Evolutionary conservation across 768 basidiomycete genomes (phyloP).

Genomic region (Russula olivacea): DNA sequence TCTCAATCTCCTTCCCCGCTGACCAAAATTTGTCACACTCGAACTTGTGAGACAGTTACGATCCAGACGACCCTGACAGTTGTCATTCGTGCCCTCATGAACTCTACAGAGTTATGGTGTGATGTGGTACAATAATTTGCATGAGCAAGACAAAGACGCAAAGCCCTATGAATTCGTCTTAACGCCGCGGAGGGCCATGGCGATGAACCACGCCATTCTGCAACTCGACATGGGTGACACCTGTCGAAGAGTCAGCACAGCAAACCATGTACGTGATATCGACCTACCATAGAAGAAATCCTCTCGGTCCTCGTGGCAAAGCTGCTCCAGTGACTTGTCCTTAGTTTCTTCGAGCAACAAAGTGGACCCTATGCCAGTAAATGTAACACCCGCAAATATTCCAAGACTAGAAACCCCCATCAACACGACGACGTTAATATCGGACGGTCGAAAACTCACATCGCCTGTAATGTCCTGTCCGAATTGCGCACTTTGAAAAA

Average conservation of each 20-base stretch:
- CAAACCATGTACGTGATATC: neutral
- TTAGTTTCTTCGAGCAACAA: conserved; percentile 41
- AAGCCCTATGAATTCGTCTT: neutral
- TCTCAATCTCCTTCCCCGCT: neutral
- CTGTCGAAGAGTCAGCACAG: neutral
- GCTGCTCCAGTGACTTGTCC: conserved; percentile 30
- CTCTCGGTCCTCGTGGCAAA: conserved; percentile 34
- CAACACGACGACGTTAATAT: too few species aligned
- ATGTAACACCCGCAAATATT: conserved; percentile 42
- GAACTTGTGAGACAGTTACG: too few species aligned
- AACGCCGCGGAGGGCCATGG: neutral
- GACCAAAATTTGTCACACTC: too few species aligned
- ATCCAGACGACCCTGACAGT: too few species aligned
- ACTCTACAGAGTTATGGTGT: too few species aligned
- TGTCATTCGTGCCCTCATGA: too few species aligned
- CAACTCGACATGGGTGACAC: neutral
- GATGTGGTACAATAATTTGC: too few species aligned
- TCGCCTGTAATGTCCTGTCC: neutral
- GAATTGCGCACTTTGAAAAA: conserved; percentile 29
- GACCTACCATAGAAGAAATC: conserved; percentile 28
- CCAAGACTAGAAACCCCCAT: conserved; percentile 30
- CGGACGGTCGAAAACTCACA: too few species aligned
- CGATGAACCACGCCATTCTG: neutral
- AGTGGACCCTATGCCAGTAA: conserved; percentile 40
- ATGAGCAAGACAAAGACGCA: too few species aligned